Conservation (phyloP, 2,329 filamentous ascomycete genomes). For the Sarocladiaceae sp. region DNA sequence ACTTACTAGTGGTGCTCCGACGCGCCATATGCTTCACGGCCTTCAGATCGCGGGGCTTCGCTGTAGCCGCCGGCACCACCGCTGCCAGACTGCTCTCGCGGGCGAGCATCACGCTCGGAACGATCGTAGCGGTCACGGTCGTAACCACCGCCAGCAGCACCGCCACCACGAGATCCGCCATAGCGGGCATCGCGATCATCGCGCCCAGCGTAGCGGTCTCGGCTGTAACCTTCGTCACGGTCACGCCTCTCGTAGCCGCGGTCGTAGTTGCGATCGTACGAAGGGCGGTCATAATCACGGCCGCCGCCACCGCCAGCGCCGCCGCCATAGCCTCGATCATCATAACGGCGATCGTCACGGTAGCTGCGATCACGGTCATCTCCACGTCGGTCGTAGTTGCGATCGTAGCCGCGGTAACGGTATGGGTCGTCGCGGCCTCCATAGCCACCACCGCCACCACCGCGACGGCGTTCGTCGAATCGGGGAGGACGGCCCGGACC, state of each 20-base stretch:
- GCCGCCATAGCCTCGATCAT: conserved; percentile 46
- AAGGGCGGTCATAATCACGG: conserved; percentile 26
- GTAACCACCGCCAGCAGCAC: conserved; percentile 35
- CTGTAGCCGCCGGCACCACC: conserved; percentile 27
- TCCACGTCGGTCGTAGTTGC: conserved; percentile 22
- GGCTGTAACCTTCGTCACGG: conserved; percentile 32
- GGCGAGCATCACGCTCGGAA: conserved; percentile 35
- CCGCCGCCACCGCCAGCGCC: conserved; percentile 55
- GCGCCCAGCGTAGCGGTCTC: conserved; percentile 37
- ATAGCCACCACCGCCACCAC: conserved; percentile 43
- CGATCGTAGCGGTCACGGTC: conserved; percentile 48
- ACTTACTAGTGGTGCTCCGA: conserved; percentile 17
- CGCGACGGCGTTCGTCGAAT: conserved; percentile 61
- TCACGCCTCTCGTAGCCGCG: conserved; percentile 52
- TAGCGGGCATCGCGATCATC: conserved; percentile 40
- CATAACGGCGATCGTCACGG: conserved; percentile 41
- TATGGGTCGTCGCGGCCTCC: conserved; percentile 53
- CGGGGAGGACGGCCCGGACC: conserved; percentile 16
- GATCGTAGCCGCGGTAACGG: conserved; percentile 45
- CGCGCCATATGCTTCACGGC: conserved; percentile 41
- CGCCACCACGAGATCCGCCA: conserved; percentile 26
- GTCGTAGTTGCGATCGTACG: conserved; percentile 25
- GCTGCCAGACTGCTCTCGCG: conserved; percentile 33
- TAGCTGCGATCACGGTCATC: conserved; percentile 48
- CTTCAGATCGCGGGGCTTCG: conserved; percentile 39